Base-by-base conservation (phyloP, 768 basidiomycete genomes). In the Lactifluus subvellereus region DNA sequence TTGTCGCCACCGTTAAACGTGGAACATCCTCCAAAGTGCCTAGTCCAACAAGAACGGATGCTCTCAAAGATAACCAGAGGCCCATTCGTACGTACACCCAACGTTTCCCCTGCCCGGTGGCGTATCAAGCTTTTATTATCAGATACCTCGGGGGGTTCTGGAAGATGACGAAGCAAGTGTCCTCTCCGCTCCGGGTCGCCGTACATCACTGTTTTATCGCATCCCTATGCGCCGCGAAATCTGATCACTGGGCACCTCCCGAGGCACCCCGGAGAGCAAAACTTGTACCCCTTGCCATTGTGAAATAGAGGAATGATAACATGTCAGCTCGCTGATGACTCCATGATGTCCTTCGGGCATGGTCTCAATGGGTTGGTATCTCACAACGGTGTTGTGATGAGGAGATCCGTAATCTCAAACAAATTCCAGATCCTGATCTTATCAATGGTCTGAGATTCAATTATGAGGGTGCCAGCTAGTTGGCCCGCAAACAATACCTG, bases 1-100 rank as follows among this genome's bases (percentile, higher is more conserved):
- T 5, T 42, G 57, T 59, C 48, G 40, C 30, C 58, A 54, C 60
- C 53, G 58, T 55, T 60, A 45, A 59, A 64, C 63, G 63, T 60
- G 58, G 32, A 32, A 38, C 54, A 49, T 35, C 20, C 57, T 47
- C 53, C 13, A 59, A 50, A 45, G 14, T 30, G 57, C 18, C 45
- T 59, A 64, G 47, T 45, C 16, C 37, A 18, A 49, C 43, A 10
- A 54, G 37, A 18, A 43, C 57, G 43, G 18, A 18, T 20, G 45
- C 57, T 10, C 20, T 58, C n/a, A 20, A 56, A 48, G 11, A 27
- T 8, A 18, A 22, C n/a, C 3, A 33, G 35, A 35, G 22, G 22
- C 7, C 50, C 16, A 54, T 6, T 37, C 51, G 33, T 51, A 62
- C 20, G 20, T 22, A 22, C 10, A 32, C 54, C n/a, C 43, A 45